Percentiles rank a stretch among this genome's conserved stretches.
Conservation (phyloP, 352 stramenopile genomes). For the Phytophthora hibernalis region DNA sequence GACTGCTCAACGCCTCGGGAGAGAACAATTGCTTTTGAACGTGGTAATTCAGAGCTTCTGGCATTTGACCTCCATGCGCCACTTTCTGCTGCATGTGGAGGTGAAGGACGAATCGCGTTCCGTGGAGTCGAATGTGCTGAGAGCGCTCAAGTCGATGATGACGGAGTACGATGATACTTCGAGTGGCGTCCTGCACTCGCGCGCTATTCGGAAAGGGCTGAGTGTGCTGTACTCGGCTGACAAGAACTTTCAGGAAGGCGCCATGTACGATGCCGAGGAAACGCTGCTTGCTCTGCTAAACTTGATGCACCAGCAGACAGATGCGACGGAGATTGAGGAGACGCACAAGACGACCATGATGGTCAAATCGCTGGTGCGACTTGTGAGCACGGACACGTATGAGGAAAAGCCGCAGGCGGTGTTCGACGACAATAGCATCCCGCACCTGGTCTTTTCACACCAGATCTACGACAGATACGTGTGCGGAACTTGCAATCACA, state of each 20-base stretch:
- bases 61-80: conserved; percentile 89
- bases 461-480: conserved; percentile 89
- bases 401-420: conserved; percentile 71
- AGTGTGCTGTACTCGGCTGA: conserved; percentile 85
- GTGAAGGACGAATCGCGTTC: conserved; percentile 79
- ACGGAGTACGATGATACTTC: conserved; percentile 87
- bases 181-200: conserved; percentile 77
- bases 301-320: conserved; percentile 88
- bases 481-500: conserved; percentile 67
- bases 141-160: conserved; percentile 83
- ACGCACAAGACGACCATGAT: conserved; percentile 79
- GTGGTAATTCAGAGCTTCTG: conserved; percentile 93
- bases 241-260: conserved; percentile 88
- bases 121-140: conserved; percentile 80
- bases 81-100: conserved; percentile 86
- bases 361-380: conserved; percentile 72
- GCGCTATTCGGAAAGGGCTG: conserved; percentile 82
- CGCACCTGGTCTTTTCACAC: conserved; percentile 87
- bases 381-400: conserved; percentile 72
- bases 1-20: conserved; percentile 76
- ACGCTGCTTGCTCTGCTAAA: conserved; percentile 86
- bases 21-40: conserved; percentile 94
- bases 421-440: conserved; percentile 89
- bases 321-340: conserved; percentile 73
- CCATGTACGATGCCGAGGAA: conserved; percentile 90